Conservation (phyloP, 2,329 filamentous ascomycete species). For the Emericellopsis cladophorae region DNA sequence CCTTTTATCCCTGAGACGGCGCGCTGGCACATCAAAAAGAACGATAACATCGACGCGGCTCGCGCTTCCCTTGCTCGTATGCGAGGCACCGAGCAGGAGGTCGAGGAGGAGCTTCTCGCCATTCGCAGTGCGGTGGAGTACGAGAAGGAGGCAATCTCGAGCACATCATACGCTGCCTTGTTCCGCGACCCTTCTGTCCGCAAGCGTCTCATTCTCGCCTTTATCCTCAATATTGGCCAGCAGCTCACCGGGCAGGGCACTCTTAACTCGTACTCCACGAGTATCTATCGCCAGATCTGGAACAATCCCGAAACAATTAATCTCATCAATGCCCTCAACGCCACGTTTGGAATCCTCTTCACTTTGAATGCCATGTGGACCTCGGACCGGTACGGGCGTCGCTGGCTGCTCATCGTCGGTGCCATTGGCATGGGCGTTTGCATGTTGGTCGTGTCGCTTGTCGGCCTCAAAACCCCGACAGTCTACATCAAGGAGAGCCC, state of each 20-base stretch:
- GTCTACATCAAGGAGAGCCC: conserved; percentile 8
- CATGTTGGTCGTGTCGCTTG: conserved; percentile 49
- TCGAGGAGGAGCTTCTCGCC: conserved; percentile 51
- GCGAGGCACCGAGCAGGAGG: conserved; percentile 50
- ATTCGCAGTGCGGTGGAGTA: conserved; percentile 60
- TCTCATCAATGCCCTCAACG: conserved; percentile 63
- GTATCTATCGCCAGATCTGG: conserved; percentile 63
- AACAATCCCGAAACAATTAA: conserved; percentile 44
- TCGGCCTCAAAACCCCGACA: conserved; percentile 33
- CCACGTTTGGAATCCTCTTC: conserved; percentile 60
- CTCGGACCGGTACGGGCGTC: conserved; percentile 57
- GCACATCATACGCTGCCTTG: conserved; percentile 46
- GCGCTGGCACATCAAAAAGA: conserved; percentile 53
- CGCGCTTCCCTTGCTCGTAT: conserved; percentile 43
- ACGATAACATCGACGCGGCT: conserved; percentile 47
- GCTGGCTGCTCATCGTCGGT: conserved; percentile 57
- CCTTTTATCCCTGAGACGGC: conserved; percentile 58
- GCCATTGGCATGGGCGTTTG: conserved; percentile 56
- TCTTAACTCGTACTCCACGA: conserved; percentile 61
- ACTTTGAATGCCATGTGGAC: conserved; percentile 64
- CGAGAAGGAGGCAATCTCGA: conserved; percentile 55
- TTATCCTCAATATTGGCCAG: conserved; percentile 57
- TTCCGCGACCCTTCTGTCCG: conserved; percentile 59
- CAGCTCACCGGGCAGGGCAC: conserved; percentile 63
- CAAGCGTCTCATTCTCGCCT: conserved; percentile 51